A percentile compares a stretch with the other conserved stretches of the same genome.
These are phyloP conservation scores for Butyriboletus loyo DNA, from an alignment of 768 basidiomycete species.

Conservation along the genomic window DNA sequence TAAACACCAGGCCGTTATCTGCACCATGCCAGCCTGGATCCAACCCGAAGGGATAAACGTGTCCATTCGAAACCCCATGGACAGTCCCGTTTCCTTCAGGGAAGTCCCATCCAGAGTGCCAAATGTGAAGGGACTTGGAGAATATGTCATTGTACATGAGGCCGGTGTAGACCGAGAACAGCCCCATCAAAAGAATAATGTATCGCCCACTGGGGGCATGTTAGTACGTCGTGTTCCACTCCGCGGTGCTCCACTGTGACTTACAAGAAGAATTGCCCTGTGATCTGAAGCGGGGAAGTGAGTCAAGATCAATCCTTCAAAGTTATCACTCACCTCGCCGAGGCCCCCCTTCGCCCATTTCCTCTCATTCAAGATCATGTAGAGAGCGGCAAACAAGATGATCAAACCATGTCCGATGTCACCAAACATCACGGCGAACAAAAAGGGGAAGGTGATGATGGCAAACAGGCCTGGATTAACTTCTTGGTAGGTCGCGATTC, in stretches of 20 bases:
- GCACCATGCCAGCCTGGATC: slow-evolving; percentile 96
- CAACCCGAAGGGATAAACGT: slow-evolving; percentile 88
- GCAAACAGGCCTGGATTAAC: slow-evolving; percentile 96
- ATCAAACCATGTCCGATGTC: slow-evolving; percentile 96
- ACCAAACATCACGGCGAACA: slow-evolving; percentile 99
- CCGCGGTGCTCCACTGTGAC: slow-evolving; percentile 31
- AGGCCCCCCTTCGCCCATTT: slow-evolving; percentile 70
- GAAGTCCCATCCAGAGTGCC: slow-evolving; percentile 86
- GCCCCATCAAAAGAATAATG: slow-evolving; percentile 97
- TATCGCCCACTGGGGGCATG: slow-evolving; percentile 78
- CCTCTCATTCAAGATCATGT: slow-evolving; percentile 87
- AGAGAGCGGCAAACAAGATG: slow-evolving; percentile 69
- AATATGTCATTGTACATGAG: slow-evolving; percentile 99
- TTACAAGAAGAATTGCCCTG: slow-evolving; percentile 89
- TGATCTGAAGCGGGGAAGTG: slow-evolving; percentile 49
- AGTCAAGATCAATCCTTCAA: slow-evolving; percentile 6
- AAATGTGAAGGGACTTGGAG: slow-evolving; percentile 86
- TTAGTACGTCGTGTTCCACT: slow-evolving; percentile 12
- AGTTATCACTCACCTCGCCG: slow-evolving; percentile 55
- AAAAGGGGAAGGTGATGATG: slow-evolving; percentile 91
- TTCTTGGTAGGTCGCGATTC: slow-evolving; percentile 92
- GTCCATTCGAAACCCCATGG: slow-evolving; percentile 54
- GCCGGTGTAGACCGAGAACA: slow-evolving; percentile 94
- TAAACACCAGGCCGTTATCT: slow-evolving; percentile 88
- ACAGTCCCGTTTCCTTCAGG: slow-evolving; percentile 46